Evolutionary conservation across 2,329 filamentous ascomycete genomes (phyloP).

Genomic region (Nemania bipapillata): DNA sequence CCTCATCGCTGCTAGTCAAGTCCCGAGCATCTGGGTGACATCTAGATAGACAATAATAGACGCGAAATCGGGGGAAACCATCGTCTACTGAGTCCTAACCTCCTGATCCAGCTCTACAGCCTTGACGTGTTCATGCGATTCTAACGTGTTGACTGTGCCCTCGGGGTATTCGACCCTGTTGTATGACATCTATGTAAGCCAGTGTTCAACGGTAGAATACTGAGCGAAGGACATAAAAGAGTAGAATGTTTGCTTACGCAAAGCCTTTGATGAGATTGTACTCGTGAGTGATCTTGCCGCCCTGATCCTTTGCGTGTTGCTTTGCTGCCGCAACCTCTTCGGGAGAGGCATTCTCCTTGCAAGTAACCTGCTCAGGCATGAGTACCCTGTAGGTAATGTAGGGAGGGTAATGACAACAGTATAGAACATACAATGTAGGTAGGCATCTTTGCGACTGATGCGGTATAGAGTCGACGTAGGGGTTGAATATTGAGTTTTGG

Average conservation of each 20-base stretch:
- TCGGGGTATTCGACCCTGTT: conserved; percentile 77
- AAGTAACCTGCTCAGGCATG: conserved; percentile 72
- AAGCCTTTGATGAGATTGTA: conserved; percentile 92
- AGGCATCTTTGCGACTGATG: conserved; percentile 59
- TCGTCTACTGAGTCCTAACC: conserved; percentile 75
- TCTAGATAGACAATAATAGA: not conserved
- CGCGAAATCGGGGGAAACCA: not conserved
- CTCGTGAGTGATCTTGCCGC: conserved; percentile 84
- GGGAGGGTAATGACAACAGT: not conserved
- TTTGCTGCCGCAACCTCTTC: conserved; percentile 79
- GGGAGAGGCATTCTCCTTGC: conserved; percentile 74
- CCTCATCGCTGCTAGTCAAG: conserved; percentile 21
- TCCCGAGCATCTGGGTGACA: not conserved
- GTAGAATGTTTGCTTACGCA: conserved; percentile 70
- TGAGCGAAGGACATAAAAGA: not conserved
- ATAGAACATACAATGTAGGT: conserved; percentile 63
- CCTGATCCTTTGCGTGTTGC: conserved; percentile 76
- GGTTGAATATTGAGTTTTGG: conserved; percentile 9
- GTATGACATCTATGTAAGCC: conserved; percentile 19
- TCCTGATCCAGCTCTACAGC: conserved; percentile 77
- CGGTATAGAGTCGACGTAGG: conserved; percentile 36
- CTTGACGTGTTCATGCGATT: conserved; percentile 76
- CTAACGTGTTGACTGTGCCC: conserved; percentile 72
- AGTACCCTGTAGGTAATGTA: conserved; percentile 6
- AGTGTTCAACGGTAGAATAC: not conserved